Conservation (phyloP, 495 filamentous ascomycete species). For the Penicillium turbatum region DNA sequence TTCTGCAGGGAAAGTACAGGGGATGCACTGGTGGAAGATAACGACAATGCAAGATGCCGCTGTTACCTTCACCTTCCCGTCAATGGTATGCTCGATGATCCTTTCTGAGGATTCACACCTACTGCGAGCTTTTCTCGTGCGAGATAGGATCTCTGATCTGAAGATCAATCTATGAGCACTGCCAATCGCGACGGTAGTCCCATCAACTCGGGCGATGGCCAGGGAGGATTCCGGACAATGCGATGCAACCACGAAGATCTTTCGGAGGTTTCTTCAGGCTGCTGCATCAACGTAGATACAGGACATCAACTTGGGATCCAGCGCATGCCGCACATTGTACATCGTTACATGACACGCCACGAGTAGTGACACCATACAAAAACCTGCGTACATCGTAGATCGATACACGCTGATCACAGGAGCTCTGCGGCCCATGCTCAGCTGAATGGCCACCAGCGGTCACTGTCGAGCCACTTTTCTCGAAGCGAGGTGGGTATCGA, state of each 20-base stretch:
- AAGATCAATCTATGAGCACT: slow-evolving; percentile 11
- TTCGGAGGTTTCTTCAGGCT: slow-evolving; percentile 7
- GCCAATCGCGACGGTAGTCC: slow-evolving; percentile 5
- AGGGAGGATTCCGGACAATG: slow-evolving; percentile 7
- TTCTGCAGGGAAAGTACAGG: slow-evolving; percentile 2
- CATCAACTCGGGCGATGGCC: background rate
- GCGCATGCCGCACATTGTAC: slow-evolving; percentile 42
- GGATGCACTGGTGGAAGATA: slow-evolving; percentile 38
- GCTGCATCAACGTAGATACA: slow-evolving; percentile 39
- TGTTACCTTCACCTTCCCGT: slow-evolving; percentile 59
- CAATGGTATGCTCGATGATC: slow-evolving; percentile 67
- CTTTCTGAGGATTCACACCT: slow-evolving; percentile 43
- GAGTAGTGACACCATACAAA: slow-evolving; percentile 37
- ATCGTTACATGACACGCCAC: slow-evolving; percentile 57
- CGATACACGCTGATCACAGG: background rate
- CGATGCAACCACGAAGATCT: slow-evolving; percentile 6
- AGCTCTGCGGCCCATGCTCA: background rate
- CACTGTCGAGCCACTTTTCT: too few species aligned
- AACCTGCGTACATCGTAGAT: background rate
- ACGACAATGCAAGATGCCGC: slow-evolving; percentile 51
- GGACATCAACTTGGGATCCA: slow-evolving; percentile 73
- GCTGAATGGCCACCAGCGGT: background rate
- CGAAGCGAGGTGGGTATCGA: background rate
- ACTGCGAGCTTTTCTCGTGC: slow-evolving; percentile 9
- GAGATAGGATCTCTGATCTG: slow-evolving; percentile 8